Evolutionary conservation across 2,329 filamentous ascomycete genomes (phyloP).

Genomic region (Pseudogymnoascus sp.): DNA sequence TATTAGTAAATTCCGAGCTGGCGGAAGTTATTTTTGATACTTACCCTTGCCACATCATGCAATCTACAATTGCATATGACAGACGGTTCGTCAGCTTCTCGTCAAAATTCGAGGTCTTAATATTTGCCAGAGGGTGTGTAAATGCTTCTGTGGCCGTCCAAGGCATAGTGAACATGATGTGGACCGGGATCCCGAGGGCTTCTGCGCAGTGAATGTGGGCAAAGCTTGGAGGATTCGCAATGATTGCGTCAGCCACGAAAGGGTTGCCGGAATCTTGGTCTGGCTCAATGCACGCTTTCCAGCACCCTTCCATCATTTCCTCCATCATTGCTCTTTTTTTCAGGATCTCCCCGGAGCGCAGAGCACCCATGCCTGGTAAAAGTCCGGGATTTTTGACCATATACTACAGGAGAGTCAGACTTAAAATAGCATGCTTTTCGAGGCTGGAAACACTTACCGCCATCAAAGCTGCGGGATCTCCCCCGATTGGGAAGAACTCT

Average conservation of each 20-base stretch:
- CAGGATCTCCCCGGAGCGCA: slow-evolving; percentile 59
- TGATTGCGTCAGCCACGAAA: slow-evolving; percentile 24
- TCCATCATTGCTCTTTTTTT: slow-evolving; percentile 64
- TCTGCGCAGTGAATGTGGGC: slow-evolving; percentile 51
- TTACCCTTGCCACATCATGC: slow-evolving; percentile 41
- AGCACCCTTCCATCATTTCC: slow-evolving; percentile 70
- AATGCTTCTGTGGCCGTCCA: slow-evolving; percentile 38
- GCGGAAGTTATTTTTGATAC: neutral
- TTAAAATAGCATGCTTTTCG: neutral
- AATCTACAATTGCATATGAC: slow-evolving; percentile 39
- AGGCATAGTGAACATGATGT: slow-evolving; percentile 61
- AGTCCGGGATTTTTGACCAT: slow-evolving; percentile 84
- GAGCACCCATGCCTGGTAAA: slow-evolving; percentile 67
- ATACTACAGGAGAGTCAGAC: slow-evolving; percentile 38
- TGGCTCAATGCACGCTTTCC: slow-evolving; percentile 70
- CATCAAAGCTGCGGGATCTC: slow-evolving; percentile 39
- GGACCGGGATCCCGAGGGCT: slow-evolving; percentile 50
- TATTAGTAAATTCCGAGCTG: neutral
- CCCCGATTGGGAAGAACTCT: slow-evolving; percentile 51
- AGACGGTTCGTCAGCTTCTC: slow-evolving; percentile 33
- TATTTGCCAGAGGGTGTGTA: slow-evolving; percentile 41
- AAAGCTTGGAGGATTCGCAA: slow-evolving; percentile 24
- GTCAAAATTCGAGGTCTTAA: slow-evolving; percentile 29
- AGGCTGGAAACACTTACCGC: slow-evolving; percentile 32
- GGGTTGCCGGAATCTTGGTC: slow-evolving; percentile 14